These are phyloP conservation scores for Mortierella sp. DNA, from an alignment of 371 early-diverging fungal genomes.

Conservation along the genomic window DNA sequence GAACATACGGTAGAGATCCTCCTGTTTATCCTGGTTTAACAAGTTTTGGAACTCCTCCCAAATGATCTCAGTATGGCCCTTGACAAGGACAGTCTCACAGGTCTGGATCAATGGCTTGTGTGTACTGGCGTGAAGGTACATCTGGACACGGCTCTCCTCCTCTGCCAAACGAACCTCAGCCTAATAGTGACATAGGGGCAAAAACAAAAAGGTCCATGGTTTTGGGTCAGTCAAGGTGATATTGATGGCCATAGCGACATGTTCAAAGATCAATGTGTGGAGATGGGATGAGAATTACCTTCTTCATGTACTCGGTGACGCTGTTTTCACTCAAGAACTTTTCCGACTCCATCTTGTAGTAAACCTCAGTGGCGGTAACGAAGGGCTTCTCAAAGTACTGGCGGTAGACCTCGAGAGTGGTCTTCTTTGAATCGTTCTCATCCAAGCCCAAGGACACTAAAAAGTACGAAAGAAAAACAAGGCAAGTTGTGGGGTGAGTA, in stretches of 20 bases:
- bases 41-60: conserved; percentile 92
- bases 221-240: no score
- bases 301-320: conserved; percentile 94
- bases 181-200: conserved; percentile 52
- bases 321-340: conserved; percentile 88
- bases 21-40: conserved; percentile 87
- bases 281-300: conserved; percentile 58
- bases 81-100: conserved; percentile 89
- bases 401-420: conserved; percentile 89
- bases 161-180: conserved; percentile 87
- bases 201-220: no score
- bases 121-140: conserved; percentile 89
- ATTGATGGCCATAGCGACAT: no score
- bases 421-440: conserved; percentile 82
- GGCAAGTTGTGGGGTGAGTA: background rate
- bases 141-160: conserved; percentile 90
- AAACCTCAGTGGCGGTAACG: conserved; percentile 81
- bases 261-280: background rate
- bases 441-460: conserved; percentile 89
- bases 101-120: conserved; percentile 79
- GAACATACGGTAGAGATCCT: conserved; percentile 92
- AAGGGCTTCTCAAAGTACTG: conserved; percentile 87
- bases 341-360: conserved; percentile 90
- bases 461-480: conserved; percentile 6
- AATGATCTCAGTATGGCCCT: conserved; percentile 82